Percentiles rank a stretch among this genome's conserved stretches.
Conservation (phyloP, 1,139 yeast species). For the Kurtzmaniella natalensis region DNA sequence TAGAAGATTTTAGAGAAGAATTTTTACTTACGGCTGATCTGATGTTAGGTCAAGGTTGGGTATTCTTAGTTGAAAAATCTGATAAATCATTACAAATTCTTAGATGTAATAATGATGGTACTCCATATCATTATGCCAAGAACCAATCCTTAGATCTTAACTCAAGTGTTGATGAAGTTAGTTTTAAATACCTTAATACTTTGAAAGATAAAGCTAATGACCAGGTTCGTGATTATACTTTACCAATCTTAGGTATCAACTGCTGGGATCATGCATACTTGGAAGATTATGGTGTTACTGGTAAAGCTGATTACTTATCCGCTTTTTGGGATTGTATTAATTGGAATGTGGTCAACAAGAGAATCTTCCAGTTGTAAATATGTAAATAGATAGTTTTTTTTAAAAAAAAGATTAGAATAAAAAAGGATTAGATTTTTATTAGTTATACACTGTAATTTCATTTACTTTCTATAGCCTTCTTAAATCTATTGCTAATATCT, state of each 20-base stretch:
- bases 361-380: slow-evolving; percentile 42
- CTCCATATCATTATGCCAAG: slow-evolving; percentile 80
- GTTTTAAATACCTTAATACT: slow-evolving; percentile 43
- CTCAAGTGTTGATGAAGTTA: slow-evolving; percentile 57
- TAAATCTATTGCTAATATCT: neutral
- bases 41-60: slow-evolving; percentile 77
- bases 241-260: slow-evolving; percentile 77
- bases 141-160: slow-evolving; percentile 75
- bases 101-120: slow-evolving; percentile 78
- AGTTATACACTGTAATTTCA: neutral
- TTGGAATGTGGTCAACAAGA: slow-evolving; percentile 78
- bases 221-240: slow-evolving; percentile 57
- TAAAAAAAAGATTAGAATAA: neutral
- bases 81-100: slow-evolving; percentile 63
- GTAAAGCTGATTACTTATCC: slow-evolving; percentile 68
- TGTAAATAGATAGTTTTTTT: slow-evolving; percentile 4
- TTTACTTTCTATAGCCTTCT: neutral
- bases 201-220: slow-evolving; percentile 42
- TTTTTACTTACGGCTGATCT: slow-evolving; percentile 54
- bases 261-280: slow-evolving; percentile 88
- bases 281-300: slow-evolving; percentile 76
- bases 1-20: slow-evolving; percentile 52
- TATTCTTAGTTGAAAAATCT: slow-evolving; percentile 73
- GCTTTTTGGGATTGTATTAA: slow-evolving; percentile 76
- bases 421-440: neutral